Base-by-base conservation (phyloP, 805 yeast genomes). In the Jamesozyma rosinii region DNA sequence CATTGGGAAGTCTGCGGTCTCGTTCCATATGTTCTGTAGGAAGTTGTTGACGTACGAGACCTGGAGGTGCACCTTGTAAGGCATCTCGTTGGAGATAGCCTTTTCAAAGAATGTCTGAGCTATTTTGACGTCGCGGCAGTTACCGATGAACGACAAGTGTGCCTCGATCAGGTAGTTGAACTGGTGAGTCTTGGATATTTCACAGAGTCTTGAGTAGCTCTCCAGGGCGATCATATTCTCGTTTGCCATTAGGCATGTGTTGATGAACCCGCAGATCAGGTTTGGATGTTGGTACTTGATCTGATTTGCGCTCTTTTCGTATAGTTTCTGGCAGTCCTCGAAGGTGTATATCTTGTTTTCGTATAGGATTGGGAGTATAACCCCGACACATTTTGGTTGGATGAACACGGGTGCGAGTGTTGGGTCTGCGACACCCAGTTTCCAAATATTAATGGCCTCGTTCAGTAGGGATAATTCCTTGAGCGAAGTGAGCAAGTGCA, bases 101-200 rank as follows among this genome's bases (percentile, higher is more conserved):
- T 79, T 82, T 50, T 76, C 77, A 57, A 80, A 83, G 55, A 83
- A 84, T 35, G 75, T 73, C 53, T 75, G 74, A 4, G 94, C 83
- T 40, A 84, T 76, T 24, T 66, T 66, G 40, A 81, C 68, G 56
- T 84, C 86, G 55, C 74, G 75, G 59, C 84, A 80, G 48, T 74
- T 75, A 30, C 90, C 89, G 57, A 84, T 79, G 53, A 84, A 83
- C 6, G 79, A 68, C 45, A 82, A 68, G 65, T 84, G 94, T 35
- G 83, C 79, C 60, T 81, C 83, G 24, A 79, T 71, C 59, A 82
- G 65, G 22, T 79, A 72, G 41, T 76, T 47, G 31, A 45, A 48
- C 29, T 46, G 48, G 14, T 22, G 8, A 20, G 42, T 29, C 35
- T 19, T 44, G 38, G 27, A 42, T 38, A 37, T 31, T 27, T 69